phyloP scores from a whole-genome alignment of 345 rosid species.

The Populus ilicifolia region DNA sequence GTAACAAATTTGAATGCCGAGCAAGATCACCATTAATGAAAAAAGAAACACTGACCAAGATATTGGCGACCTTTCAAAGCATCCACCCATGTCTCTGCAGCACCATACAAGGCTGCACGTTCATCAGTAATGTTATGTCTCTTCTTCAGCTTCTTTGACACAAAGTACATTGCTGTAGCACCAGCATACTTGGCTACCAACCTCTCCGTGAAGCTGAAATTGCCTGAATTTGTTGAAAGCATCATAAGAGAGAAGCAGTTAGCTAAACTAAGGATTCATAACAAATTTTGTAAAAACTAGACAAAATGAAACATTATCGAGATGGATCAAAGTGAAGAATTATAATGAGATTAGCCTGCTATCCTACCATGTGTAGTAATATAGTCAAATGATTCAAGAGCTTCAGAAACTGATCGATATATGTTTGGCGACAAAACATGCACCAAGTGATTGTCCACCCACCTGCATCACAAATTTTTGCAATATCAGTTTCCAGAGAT shows the following conservation, averaged over 20 bases:
- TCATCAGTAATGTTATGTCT: slow-evolving; percentile 85
- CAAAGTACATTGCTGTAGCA: slow-evolving; percentile 89
- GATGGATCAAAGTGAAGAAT: neutral
- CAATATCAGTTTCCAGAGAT: slow-evolving; percentile 2
- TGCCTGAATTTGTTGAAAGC: slow-evolving; percentile 44
- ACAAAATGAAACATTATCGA: neutral
- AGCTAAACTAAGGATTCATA: neutral
- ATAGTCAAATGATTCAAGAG: slow-evolving; percentile 84
- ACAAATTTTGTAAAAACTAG: neutral
- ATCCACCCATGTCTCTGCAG: slow-evolving; percentile 92
- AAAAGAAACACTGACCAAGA: slow-evolving; percentile 44
- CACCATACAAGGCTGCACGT: slow-evolving; percentile 74
- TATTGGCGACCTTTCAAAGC: slow-evolving; percentile 66
- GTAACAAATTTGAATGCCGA: neutral
- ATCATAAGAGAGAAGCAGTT: neutral
- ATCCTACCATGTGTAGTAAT: slow-evolving; percentile 77
- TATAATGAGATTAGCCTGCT: neutral
- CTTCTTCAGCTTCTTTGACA: slow-evolving; percentile 90
- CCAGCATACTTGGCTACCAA: slow-evolving; percentile 79
- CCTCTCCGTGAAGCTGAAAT: slow-evolving; percentile 80
- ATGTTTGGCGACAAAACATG: slow-evolving; percentile 91
- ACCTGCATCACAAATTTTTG: slow-evolving; percentile 38
- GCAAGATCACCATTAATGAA: neutral
- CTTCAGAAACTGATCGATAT: slow-evolving; percentile 71
- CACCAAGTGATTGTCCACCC: slow-evolving; percentile 93